Evolutionary conservation across 2,329 filamentous ascomycete genomes (phyloP).

Genomic region (Cercospora sesami): DNA sequence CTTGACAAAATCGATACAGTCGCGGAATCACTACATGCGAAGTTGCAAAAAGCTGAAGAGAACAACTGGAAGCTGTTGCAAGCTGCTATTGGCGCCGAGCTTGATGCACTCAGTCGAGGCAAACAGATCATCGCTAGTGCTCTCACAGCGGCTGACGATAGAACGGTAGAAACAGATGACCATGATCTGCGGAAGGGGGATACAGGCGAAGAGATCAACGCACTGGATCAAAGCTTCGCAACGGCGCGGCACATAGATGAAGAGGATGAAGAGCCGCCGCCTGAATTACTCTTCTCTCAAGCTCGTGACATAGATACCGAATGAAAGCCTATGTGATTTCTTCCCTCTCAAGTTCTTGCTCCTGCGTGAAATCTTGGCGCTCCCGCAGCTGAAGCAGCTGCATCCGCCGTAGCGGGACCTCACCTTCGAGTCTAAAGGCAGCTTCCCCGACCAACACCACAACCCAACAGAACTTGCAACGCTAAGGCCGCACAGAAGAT

Average conservation of each 20-base stretch:
- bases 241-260: slow-evolving; percentile 33
- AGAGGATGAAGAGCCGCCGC: slow-evolving; percentile 49
- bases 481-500: neutral
- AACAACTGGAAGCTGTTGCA: slow-evolving; percentile 73
- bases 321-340: slow-evolving; percentile 1
- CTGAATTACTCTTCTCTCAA: slow-evolving; percentile 52
- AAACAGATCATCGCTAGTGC: slow-evolving; percentile 55
- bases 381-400: neutral
- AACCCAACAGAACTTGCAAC: neutral
- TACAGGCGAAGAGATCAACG: slow-evolving; percentile 34
- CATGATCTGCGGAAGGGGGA: slow-evolving; percentile 14
- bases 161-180: slow-evolving; percentile 8
- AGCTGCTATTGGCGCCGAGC: slow-evolving; percentile 71
- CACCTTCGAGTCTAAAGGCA: neutral
- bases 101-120: slow-evolving; percentile 66
- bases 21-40: slow-evolving; percentile 56
- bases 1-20: slow-evolving; percentile 59
- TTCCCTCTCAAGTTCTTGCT: neutral
- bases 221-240: slow-evolving; percentile 39
- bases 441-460: neutral
- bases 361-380: neutral
- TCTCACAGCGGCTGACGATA: slow-evolving; percentile 27
- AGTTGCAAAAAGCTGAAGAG: slow-evolving; percentile 57
- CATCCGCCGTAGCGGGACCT: neutral
- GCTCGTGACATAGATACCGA: slow-evolving; percentile 39